Evolutionary conservation across 164 flowering plant genomes (phyloP).

Genomic region (grape (Vitis vinifera)): ASM3070453v1 NC_081814.1:23824001-23824500

Average conservation of each 20-base stretch:
- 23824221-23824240: slow-evolving; percentile 33
- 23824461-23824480: slow-evolving; percentile 67
- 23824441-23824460: slow-evolving; percentile 59
- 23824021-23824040: too few relatives aligned
- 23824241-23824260: slow-evolving; percentile 26
- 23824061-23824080: too few relatives aligned
- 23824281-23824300: slow-evolving; percentile 65
- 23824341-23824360: not conserved
- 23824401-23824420: slow-evolving; percentile 61
- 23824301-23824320: not conserved
- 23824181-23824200: too few relatives aligned
- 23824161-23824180: too few relatives aligned
- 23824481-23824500: slow-evolving; percentile 49
- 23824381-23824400: slow-evolving; percentile 30
- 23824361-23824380: not conserved
- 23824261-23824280: slow-evolving; percentile 10
- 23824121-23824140: too few relatives aligned
- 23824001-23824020: too few relatives aligned
- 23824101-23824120: too few relatives aligned
- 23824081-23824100: too few relatives aligned
- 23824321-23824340: not conserved
- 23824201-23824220: too few relatives aligned
- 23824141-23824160: too few relatives aligned
- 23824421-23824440: slow-evolving; percentile 58
- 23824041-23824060: too few relatives aligned